phyloP scores from a whole-genome alignment of 495 filamentous ascomycete species.

The Penicillium canescens region DNA sequence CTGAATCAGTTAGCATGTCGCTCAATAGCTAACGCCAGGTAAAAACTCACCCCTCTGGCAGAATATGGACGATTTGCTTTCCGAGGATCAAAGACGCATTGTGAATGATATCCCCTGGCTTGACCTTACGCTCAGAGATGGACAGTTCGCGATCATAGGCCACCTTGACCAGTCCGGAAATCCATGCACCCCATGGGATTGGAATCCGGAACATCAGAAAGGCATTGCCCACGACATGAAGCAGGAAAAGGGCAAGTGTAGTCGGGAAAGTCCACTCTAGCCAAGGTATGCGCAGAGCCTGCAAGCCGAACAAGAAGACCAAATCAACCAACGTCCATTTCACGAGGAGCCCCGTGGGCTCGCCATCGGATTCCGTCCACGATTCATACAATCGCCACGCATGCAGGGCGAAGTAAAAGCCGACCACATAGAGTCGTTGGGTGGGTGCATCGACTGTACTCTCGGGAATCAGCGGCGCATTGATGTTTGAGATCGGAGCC shows the following conservation, averaged over 20 bases:
- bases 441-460: constrained; percentile 79
- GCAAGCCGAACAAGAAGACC: constrained; percentile 79
- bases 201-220: constrained; percentile 92
- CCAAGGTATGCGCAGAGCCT: constrained; percentile 89
- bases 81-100: constrained; percentile 92
- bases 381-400: constrained; percentile 87
- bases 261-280: constrained; percentile 81
- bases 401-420: constrained; percentile 68
- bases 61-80: constrained; percentile 93
- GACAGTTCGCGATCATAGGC: constrained; percentile 89
- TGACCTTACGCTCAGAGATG: constrained; percentile 85
- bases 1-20: constrained; percentile 45
- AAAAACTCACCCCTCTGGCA: constrained; percentile 81
- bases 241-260: constrained; percentile 62
- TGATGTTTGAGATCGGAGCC: constrained; percentile 22
- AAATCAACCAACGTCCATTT: constrained; percentile 90
- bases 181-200: constrained; percentile 65
- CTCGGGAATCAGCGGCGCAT: constrained; percentile 69
- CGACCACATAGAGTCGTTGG: constrained; percentile 82
- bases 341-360: constrained; percentile 82
- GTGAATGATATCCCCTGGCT: constrained; percentile 78
- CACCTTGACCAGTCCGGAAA: constrained; percentile 67
- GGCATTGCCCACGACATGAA: constrained; percentile 70
- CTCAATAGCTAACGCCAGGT: not conserved
- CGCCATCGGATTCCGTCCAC: constrained; percentile 71